Conservation (phyloP, 139 green algal genomes). For the Tetradesmus lagerheimii region DNA sequence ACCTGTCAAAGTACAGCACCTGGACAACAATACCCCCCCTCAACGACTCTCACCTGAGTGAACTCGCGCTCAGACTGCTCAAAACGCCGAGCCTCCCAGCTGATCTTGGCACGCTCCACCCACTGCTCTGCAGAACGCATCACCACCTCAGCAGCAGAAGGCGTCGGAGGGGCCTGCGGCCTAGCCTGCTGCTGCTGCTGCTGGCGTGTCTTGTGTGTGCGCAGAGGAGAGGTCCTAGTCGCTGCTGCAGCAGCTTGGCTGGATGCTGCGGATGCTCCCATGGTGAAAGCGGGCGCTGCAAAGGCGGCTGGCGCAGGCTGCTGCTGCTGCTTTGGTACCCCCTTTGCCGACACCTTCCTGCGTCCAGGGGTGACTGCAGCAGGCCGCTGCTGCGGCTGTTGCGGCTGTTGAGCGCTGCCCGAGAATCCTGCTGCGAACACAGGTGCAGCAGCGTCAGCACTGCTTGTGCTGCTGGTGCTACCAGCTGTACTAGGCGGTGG, state of each 20-base stretch:
- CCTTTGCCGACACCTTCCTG: neutral
- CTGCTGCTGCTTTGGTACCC: conserved; percentile 8
- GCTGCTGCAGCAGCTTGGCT: conserved; percentile 30
- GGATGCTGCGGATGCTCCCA: neutral
- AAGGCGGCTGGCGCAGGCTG: neutral
- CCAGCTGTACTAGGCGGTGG: neutral
- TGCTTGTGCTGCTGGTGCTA: neutral
- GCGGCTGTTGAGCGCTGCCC: neutral
- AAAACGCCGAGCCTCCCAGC: conserved; percentile 1
- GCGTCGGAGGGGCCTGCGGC: neutral
- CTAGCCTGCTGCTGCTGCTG: conserved; percentile 36
- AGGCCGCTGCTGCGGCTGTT: conserved; percentile 19
- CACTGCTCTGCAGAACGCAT: conserved; percentile 1
- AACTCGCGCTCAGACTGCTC: conserved; percentile 38
- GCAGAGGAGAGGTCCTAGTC: neutral
- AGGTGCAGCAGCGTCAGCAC: neutral
- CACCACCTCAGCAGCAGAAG: neutral
- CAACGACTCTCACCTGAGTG: conserved; percentile 41
- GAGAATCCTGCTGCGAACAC: neutral
- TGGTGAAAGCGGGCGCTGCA: neutral
- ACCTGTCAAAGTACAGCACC: too few species aligned
- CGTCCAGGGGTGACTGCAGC: neutral
- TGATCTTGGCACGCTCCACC: conserved; percentile 32
- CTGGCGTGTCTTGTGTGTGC: conserved; percentile 2
- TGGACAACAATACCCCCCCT: too few species aligned